Percentiles rank a stretch among this genome's conserved stretches.
These are phyloP conservation scores for Penicillium psychrofluorescens DNA, from an alignment of 495 filamentous ascomycete species.

Conservation along the genomic window DNA sequence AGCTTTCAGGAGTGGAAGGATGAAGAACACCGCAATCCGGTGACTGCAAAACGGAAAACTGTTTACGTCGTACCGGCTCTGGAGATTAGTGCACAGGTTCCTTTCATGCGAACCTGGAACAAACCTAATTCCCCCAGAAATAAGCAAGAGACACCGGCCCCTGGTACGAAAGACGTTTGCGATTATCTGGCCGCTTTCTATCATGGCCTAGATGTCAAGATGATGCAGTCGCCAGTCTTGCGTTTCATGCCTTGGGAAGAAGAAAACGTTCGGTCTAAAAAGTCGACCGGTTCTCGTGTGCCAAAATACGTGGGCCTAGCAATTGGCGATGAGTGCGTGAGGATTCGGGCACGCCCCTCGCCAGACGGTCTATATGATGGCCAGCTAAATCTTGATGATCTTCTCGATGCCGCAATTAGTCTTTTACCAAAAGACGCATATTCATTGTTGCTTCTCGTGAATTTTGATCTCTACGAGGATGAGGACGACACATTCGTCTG, in stretches of 20 bases:
- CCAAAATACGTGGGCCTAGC: conserved; percentile 35
- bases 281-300: neutral
- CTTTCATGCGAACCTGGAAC: conserved; percentile 18
- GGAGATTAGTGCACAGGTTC: conserved; percentile 19
- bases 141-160: neutral
- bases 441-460: conserved; percentile 46
- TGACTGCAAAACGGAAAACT: conserved; percentile 38
- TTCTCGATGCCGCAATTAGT: conserved; percentile 51
- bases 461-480: conserved; percentile 61
- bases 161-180: conserved; percentile 27
- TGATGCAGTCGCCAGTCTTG: conserved; percentile 22
- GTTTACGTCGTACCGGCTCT: conserved; percentile 49
- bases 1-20: conserved; percentile 48
- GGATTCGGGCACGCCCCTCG: conserved; percentile 46
- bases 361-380: conserved; percentile 39
- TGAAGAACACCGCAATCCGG: conserved; percentile 43
- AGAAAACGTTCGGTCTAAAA: conserved; percentile 1
- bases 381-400: conserved; percentile 57
- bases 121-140: neutral
- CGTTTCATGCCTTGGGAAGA: conserved; percentile 42
- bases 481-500: conserved; percentile 62
- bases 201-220: conserved; percentile 46
- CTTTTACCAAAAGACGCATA: conserved; percentile 55
- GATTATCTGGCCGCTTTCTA: conserved; percentile 57
- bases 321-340: conserved; percentile 26